Evolutionary conservation across 2,329 filamentous ascomycete species (phyloP).

Genomic region (Cryoendolithus antarcticus): DNA sequence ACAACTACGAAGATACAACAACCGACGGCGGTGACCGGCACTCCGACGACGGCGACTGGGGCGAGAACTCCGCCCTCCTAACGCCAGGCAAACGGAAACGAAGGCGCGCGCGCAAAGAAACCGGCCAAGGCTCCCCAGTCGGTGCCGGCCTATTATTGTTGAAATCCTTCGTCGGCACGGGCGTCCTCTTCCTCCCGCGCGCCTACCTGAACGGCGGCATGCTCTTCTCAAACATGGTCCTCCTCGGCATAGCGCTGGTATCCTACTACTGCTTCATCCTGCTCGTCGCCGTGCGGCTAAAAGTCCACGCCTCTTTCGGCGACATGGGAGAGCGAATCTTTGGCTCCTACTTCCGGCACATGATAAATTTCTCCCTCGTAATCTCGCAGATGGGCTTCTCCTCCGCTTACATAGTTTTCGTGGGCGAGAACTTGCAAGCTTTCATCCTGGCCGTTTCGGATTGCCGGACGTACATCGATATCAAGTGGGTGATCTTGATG

Average conservation of each 20-base stretch:
- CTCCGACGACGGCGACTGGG: constrained; percentile 60
- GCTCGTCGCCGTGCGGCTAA: constrained; percentile 73
- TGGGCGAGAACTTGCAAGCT: constrained; percentile 86
- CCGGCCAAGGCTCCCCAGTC: constrained; percentile 64
- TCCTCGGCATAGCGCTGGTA: constrained; percentile 71
- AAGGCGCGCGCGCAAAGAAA: constrained; percentile 61
- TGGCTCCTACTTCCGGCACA: constrained; percentile 73
- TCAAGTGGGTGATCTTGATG: constrained; percentile 82
- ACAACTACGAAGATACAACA: constrained; percentile 45
- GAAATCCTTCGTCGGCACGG: constrained; percentile 96
- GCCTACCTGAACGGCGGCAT: constrained; percentile 95
- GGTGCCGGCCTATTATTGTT: constrained; percentile 76
- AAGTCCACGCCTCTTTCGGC: constrained; percentile 87
- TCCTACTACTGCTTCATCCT: constrained; percentile 98
- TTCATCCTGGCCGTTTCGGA: constrained; percentile 86
- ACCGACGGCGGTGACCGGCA: constrained; percentile 29
- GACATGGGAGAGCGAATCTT: constrained; percentile 94
- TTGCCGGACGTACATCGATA: constrained; percentile 72
- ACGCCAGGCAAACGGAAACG: constrained; percentile 56
- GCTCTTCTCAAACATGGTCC: constrained; percentile 85
- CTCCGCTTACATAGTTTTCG: constrained; percentile 92
- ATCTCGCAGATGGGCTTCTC: constrained; percentile 93
- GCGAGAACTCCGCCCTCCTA: constrained; percentile 76
- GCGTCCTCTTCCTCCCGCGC: constrained; percentile 81
- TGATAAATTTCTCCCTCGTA: constrained; percentile 86